Conservation (phyloP, 805 yeast genomes). For the Cephaloascus fragrans region DNA sequence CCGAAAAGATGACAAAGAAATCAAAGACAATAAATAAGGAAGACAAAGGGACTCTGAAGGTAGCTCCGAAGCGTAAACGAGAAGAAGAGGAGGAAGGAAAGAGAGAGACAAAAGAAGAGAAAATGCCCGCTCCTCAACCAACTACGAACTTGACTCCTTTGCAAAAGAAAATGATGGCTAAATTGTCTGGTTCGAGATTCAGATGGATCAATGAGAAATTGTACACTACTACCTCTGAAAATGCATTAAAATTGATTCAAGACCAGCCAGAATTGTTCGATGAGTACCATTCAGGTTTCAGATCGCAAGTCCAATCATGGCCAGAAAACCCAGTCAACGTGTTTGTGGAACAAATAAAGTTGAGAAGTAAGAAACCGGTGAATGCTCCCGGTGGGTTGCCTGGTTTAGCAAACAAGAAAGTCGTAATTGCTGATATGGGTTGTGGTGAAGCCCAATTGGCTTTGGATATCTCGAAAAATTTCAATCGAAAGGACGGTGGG, state of each 20-base stretch:
- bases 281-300: constrained; percentile 92
- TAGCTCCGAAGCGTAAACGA: background rate
- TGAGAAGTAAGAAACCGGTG: constrained; percentile 52
- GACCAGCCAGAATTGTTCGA: constrained; percentile 85
- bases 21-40: background rate
- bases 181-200: constrained; percentile 88
- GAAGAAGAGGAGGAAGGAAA: constrained; percentile 1
- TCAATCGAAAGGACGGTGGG: constrained; percentile 14
- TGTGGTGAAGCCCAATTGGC: constrained; percentile 96
- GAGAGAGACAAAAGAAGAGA: constrained; percentile 1
- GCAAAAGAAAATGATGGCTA: constrained; percentile 93
- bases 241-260: constrained; percentile 62
- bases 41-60: background rate
- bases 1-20: background rate
- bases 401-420: constrained; percentile 49
- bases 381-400: constrained; percentile 97
- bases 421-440: constrained; percentile 96
- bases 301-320: constrained; percentile 94
- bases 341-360: constrained; percentile 62
- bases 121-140: constrained; percentile 3
- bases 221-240: constrained; percentile 76
- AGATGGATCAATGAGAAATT: constrained; percentile 97
- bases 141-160: constrained; percentile 63
- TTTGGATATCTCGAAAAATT: constrained; percentile 45
- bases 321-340: constrained; percentile 98